Base-by-base conservation (phyloP, 1,284 basidiomycete genomes). In the Marasmius fiardii region DNA sequence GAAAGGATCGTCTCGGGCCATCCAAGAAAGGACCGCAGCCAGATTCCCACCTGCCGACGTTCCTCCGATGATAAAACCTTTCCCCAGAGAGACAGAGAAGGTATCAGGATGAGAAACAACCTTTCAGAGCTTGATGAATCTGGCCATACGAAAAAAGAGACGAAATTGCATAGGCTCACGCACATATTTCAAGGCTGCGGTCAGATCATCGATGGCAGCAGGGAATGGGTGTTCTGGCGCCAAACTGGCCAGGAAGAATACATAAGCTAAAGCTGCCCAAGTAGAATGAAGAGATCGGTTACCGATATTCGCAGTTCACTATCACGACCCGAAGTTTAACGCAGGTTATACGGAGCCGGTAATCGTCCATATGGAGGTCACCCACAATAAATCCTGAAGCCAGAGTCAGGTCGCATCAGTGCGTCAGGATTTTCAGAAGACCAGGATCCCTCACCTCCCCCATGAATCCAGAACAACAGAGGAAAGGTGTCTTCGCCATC, bases 41-140 rank as follows among this genome's bases (percentile, higher is more conserved):
- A 49, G 14, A 34, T 58, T 39, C 0, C 41, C 59, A 8, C 59
- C 59, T 3, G 54, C 54, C 0, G 58, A 61, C 1, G 34, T 31
- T 1, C 60, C 60, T 12, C 33, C 55, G 21, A 61, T 12, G 6
- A 61, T 20, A 33, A 61, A 57, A 2, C 60, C 60, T 28, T 55
- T 55, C 8, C n/a, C 18, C 2, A 51, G 31, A 21, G 31, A 39
- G 3, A 48, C 59, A 7, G 26, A 48, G 12, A 60, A 41, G 6
- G 33, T 26, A 2, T 41, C 12, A 5, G 52, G 35, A 23, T 55
- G 43, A 2, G 24, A n/a, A 6, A 34, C 51, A n/a, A n/a, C n/a
- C n/a, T n/a, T n/a, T n/a, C n/a, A n/a, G n/a, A n/a, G n/a, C n/a
- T n/a, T n/a, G n/a, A n/a, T n/a, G n/a, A n/a, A n/a, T n/a, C n/a